Evolutionary conservation across 2,329 filamentous ascomycete genomes (phyloP), one percentile per base, ranked within the genome.

Genomic region (Clonostachys chloroleuca): DNA sequence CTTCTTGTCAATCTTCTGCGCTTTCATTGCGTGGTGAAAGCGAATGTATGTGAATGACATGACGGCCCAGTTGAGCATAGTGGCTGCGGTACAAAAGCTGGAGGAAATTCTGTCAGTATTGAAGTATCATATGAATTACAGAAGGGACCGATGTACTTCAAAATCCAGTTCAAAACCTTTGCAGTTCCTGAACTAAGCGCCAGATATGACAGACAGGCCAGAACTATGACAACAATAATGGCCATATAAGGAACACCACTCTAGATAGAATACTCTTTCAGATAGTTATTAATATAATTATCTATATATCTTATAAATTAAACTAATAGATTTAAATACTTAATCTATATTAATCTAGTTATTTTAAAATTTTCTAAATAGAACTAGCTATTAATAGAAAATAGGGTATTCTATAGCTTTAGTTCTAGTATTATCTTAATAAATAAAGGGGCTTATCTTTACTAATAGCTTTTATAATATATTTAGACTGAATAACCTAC

Each of bases 1-100:
- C 12, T 43, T 39, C 12, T 44, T 40, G 20, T 49, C 47, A 14
- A 49, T 42, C n/a, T 39, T 39, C 35, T 49, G 47, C 5, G 47
- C 47, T 39, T 43, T 46, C 37, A 42, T 18, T 7, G 47, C 47
- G 12, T 17, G 10, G 39, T 46, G 33, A 40, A 49, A 49, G 40
- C 24, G 36, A 17, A 49, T 46, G 16, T 43, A 49, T 7, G 47
- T 49, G n/a, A 49, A 33, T 5, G 43, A 46, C 37, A 49, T 49
- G 39, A 46, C 44, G 20, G 36, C 20, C 30, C 34, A 49, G 12
- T 42, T 42, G n/a, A 46, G 14, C 44, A 46, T 46, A 3, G 33
- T 40, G 17, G 44, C 44, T 10, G 44, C 44, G 13, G 44, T 46
- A 40, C 44, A 46, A 34, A 46, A 46, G 14, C 44, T 46, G 16